Evolutionary conservation across 306 rosid genomes (phyloP).

Genomic region (Fragaria ananassa): DNA sequence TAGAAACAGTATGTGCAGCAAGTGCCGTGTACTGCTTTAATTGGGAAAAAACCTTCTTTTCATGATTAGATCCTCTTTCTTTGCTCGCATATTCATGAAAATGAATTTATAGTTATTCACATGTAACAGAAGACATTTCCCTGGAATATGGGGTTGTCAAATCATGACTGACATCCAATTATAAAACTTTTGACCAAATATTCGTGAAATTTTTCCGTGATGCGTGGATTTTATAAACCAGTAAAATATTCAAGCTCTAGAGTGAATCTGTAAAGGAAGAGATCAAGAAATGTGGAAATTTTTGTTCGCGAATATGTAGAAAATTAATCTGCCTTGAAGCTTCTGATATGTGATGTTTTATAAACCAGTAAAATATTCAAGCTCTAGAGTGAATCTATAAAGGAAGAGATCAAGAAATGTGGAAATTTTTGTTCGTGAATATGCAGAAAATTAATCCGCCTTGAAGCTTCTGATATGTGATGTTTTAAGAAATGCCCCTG

Average conservation of each 20-base stretch:
- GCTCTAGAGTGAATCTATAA: background rate
- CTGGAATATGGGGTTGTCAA: background rate
- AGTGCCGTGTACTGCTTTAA: background rate
- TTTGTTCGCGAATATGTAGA: background rate
- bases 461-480: background rate
- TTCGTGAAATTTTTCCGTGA: background rate
- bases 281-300: background rate
- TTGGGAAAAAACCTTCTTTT: background rate
- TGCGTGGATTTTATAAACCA: background rate
- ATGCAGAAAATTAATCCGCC: background rate
- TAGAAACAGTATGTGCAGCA: background rate
- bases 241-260: background rate
- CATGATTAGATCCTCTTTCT: background rate
- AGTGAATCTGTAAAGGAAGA: background rate
- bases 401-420: background rate
- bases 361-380: background rate
- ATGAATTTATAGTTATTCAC: background rate
- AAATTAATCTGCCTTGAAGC: background rate
- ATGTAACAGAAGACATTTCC: background rate
- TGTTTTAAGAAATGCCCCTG: background rate
- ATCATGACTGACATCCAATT: conserved; percentile 7
- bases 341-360: background rate
- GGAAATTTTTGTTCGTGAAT: background rate
- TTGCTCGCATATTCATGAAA: background rate
- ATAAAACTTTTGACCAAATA: background rate